Base-by-base conservation (phyloP, 2,329 filamentous ascomycete species). In the Alternaria ethzedia region DNA sequence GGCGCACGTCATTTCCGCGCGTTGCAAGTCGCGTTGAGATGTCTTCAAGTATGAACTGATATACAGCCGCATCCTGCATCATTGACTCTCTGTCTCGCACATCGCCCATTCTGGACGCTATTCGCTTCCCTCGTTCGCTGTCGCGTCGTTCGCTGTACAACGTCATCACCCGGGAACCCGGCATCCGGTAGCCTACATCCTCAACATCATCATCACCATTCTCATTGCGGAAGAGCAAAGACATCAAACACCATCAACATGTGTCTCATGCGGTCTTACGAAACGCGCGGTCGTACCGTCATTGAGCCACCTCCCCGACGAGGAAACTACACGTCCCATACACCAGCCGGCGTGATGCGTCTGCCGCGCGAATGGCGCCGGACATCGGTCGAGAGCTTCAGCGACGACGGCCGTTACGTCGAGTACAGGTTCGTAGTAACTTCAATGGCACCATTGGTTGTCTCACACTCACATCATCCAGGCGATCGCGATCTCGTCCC, bases 221-320 rank as follows among this genome's bases (percentile, higher is more conserved):
- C 30, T 51, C 49, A n/a, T 32, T 12, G 4, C 21, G 47, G 13
- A 46, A 55, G 28, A 13, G 28, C 44, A 47, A 23, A 5, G 15
- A 23, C 10, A 43, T 43, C 30, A 23, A 44, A 10, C 9, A 54
- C 13, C 41, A 50, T 26, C 58, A 70, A 23, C 44, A 79, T 79
- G 77, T 79, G 77, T 61, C 70, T 79, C 55, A 72, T 79, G 68
- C 72, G 62, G 25, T 74, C 72, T 5, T 75, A 73, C 60, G 72
- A 73, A 50, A 75, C 75, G 11, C 68, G 66, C 60, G 67, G 68
- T 20, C 68, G 66, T 52, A 65, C 65, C 57, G 74, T 79, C 49
- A 46, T 73, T 47, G 76, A 78, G 47, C 76, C 76, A 0, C 76
- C 76, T 2, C 75, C 72, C 1, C 70, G 77, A 51, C 65, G 67